A percentile compares a stretch with the other conserved stretches of the same genome.
phyloP scores from a whole-genome alignment of 2,329 filamentous ascomycete species.

The Fusarium sp. region DNA sequence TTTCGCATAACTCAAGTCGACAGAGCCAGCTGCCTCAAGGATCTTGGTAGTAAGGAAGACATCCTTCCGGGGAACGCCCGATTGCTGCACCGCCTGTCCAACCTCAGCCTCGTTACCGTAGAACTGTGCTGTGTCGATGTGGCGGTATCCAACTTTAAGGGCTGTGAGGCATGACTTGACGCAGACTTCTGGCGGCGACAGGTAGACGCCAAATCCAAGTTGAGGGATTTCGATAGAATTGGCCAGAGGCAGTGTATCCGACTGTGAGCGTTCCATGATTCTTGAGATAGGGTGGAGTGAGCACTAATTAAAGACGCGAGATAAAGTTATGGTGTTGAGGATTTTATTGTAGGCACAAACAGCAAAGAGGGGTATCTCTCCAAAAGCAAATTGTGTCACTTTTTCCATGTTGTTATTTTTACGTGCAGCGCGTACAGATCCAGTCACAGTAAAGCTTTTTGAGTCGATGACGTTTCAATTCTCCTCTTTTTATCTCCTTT shows the following conservation, averaged over 20 bases:
- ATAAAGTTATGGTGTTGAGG: neutral
- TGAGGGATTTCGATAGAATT: slow-evolving; percentile 66
- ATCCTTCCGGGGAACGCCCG: slow-evolving; percentile 61
- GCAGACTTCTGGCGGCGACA: slow-evolving; percentile 67
- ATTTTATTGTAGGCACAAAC: neutral
- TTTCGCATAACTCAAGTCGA: slow-evolving; percentile 72
- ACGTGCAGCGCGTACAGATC: slow-evolving; percentile 15
- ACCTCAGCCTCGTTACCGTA: slow-evolving; percentile 61
- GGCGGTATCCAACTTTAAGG: slow-evolving; percentile 68
- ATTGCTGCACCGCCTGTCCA: slow-evolving; percentile 63
- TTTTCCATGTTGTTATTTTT: neutral
- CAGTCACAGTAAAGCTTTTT: slow-evolving; percentile 21
- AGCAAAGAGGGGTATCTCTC: slow-evolving; percentile 22
- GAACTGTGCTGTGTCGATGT: slow-evolving; percentile 65
- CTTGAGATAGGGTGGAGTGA: neutral
- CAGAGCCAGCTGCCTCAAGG: slow-evolving; percentile 58
- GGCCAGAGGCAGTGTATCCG: slow-evolving; percentile 43
- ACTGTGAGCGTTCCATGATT: slow-evolving; percentile 28
- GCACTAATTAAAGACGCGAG: neutral
- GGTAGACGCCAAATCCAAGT: slow-evolving; percentile 80
- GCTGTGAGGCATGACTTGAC: slow-evolving; percentile 69
- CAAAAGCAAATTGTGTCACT: neutral
- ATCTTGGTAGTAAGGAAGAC: slow-evolving; percentile 71
- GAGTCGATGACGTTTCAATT: slow-evolving; percentile 36
- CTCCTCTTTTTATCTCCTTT: slow-evolving; percentile 18